Evolutionary conservation across 441 rosid species (phyloP), one percentile per base, ranked within the genome.

Genomic region (Euphorbia celastroides): DNA sequence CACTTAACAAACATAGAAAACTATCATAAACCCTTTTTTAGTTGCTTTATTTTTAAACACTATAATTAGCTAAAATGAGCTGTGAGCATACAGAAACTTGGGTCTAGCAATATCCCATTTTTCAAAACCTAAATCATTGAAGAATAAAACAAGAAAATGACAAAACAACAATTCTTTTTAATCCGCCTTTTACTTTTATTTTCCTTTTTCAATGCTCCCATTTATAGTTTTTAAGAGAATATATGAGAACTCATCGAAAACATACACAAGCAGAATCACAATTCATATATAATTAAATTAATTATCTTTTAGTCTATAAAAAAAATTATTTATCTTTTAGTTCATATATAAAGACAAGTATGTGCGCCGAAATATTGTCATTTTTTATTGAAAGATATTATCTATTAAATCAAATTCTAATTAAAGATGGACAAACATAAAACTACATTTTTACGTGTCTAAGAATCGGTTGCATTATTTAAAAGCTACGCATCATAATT

Each of bases 131-230:
- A 75, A 72, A 80, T 71, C 78, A 77, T 79, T 77, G 80, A 76
- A 62, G 81, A 76, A 81, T 63, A 80, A 72, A 84, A 79, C 83
- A 79, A 82, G 76, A 79, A 78, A 50, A 76, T 72, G 87, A 81
- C 87, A 79, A 85, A 75, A 67, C 11, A 36, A 20, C 25, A 5
- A 58, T 58, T 2, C 22, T 31, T 58, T 58, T 58, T 12, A 36
- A 19, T 0, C 60, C 60, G 14, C 73, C 50, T 42, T 64, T 8
- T 41, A 5, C 20, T 30, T 31, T 7, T 31, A 16, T 16, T 30
- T 25, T 13, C 14, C 13, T 16, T 28, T 57, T 57, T 59, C 2
- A 2, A 25, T 61, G 7, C 27, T 10, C 14, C 38, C 23, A 44
- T 44, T 27, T 38, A 36, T 54, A 27, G 52, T 31, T 27, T 70